Base-by-base conservation (phyloP, 352 stramenopile genomes). In the Globisporangium okanoganense region DNA sequence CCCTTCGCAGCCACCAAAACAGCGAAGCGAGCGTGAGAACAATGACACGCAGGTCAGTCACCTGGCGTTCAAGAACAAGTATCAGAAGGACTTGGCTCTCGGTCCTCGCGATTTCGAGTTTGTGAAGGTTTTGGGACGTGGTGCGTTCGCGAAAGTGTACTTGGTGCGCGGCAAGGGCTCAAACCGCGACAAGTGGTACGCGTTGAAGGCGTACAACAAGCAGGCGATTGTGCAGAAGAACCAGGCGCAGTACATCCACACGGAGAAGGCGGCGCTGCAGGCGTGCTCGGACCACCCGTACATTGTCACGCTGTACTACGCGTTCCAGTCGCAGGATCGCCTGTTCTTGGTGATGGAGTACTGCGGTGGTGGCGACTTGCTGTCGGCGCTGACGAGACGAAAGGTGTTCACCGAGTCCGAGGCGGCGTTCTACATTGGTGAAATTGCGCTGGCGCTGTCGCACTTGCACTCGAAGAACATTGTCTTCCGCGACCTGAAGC, bases 61-160 rank as follows among this genome's bases (percentile, higher is more conserved):
- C 69, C 68, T 94, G 47, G 84, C 85, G 20, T 94, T 94, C 70
- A 94, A 94, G 71, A 95, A 95, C 80, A 95, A 93, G 67, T 95
- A 95, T 71, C 83, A 95, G 67, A 73, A 92, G 65, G 84, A 92
- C 53, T 55, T 95, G 31, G 85, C 85, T 31, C 67, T 95, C 8
- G 83, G 85, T 13, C 85, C 85, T 27, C 83, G 85, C 35, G 85
- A 95, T 66, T 95, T 95, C 41, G 85, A 95, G 54, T 92, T 95
- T 41, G 79, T 95, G 55, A 93, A 93, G 63, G 85, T 95, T 12
- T 60, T 95, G 24, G 85, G 85, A 22, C 83, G 83, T 44, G 85
- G 85, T 47, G 85, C 85, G 12, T 95, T 93, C 59, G 85, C 82
- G 7, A 95, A 95, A 63, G 85, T 95, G 25, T 92, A 92, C 65